phyloP scores from a whole-genome alignment of 192 early-diverging fungal species.

The Backusella sp. region DNA sequence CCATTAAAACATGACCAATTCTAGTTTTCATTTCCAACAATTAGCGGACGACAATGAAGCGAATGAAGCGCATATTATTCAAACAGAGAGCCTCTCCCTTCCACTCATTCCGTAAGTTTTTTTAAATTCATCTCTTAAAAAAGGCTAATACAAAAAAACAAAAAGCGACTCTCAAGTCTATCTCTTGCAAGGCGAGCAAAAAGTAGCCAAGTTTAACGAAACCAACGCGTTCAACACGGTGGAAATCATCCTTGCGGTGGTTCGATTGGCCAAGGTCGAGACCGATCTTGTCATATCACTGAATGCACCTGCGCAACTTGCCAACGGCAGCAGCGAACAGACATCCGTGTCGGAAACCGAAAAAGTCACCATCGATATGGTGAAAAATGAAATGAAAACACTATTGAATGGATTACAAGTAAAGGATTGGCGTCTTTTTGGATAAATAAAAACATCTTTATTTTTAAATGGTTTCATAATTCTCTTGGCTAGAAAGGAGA shows the following conservation, averaged over 20 bases:
- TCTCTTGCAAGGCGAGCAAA: slow-evolving; percentile 65
- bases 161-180: slow-evolving; percentile 28
- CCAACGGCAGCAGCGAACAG: slow-evolving; percentile 43
- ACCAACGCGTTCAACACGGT: slow-evolving; percentile 57
- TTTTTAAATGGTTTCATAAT: slow-evolving; percentile 9
- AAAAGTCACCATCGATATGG: slow-evolving; percentile 34
- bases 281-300: slow-evolving; percentile 80
- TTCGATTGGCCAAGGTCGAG: slow-evolving; percentile 62
- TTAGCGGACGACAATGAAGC: slow-evolving; percentile 80
- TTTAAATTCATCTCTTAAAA: not conserved
- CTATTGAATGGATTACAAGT: slow-evolving; percentile 45
- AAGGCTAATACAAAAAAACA: not conserved
- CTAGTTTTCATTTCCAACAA: slow-evolving; percentile 77
- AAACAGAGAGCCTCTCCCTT: not conserved
- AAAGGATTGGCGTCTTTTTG: slow-evolving; percentile 62
- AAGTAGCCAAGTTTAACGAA: slow-evolving; percentile 82
- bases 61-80: slow-evolving; percentile 12
- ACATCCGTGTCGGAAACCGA: slow-evolving; percentile 17
- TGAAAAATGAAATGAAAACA: slow-evolving; percentile 41
- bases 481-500: not conserved
- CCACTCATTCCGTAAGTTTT: slow-evolving; percentile 59
- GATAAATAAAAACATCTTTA: slow-evolving; percentile 13
- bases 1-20: not conserved
- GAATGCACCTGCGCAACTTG: slow-evolving; percentile 67
- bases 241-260: slow-evolving; percentile 65